phyloP scores from a whole-genome alignment of 257 asterid species.

The Haberlea rhodopensis region DNA sequence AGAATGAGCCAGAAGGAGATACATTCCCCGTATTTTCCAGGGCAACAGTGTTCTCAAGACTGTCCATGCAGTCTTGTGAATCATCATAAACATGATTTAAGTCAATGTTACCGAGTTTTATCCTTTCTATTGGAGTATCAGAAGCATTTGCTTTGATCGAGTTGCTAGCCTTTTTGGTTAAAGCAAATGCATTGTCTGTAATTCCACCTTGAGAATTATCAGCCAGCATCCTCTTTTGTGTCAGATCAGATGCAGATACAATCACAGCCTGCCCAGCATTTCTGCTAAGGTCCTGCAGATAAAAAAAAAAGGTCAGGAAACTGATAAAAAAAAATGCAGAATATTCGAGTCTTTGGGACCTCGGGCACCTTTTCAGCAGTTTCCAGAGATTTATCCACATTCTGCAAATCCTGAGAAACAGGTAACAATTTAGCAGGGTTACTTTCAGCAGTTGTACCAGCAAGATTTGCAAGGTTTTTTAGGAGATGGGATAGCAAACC shows the following conservation, averaged over 20 bases:
- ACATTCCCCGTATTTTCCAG: slow-evolving; percentile 34
- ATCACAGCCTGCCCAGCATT: slow-evolving; percentile 23
- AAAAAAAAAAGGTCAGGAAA: slow-evolving; percentile 21
- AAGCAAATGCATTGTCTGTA: slow-evolving; percentile 36
- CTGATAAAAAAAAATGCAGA: slow-evolving; percentile 7
- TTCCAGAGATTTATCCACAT: slow-evolving; percentile 28
- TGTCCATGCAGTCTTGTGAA: slow-evolving; percentile 66
- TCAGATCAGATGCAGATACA: slow-evolving; percentile 27
- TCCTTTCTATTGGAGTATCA: slow-evolving; percentile 37
- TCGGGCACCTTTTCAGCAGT: slow-evolving; percentile 28
- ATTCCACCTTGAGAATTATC: slow-evolving; percentile 41
- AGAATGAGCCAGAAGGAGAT: slow-evolving; percentile 43
- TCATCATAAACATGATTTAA: slow-evolving; percentile 76
- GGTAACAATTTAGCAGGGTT: slow-evolving; percentile 28
- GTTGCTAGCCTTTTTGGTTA: slow-evolving; percentile 35
- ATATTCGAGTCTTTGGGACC: slow-evolving; percentile 3
- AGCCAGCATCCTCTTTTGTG: slow-evolving; percentile 17
- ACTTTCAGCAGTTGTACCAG: slow-evolving; percentile 28
- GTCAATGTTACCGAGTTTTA: slow-evolving; percentile 56
- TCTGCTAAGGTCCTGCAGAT: slow-evolving; percentile 33
- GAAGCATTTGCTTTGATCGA: slow-evolving; percentile 35
- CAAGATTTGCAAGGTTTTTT: slow-evolving; percentile 34
- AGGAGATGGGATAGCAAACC: slow-evolving; percentile 43
- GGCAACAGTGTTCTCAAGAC: slow-evolving; percentile 38
- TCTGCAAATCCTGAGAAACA: slow-evolving; percentile 31